Evolutionary conservation across 148 eudicot genomes (phyloP), one percentile per base, ranked within the genome.

Genomic region (Camellia granthamiana): DNA sequence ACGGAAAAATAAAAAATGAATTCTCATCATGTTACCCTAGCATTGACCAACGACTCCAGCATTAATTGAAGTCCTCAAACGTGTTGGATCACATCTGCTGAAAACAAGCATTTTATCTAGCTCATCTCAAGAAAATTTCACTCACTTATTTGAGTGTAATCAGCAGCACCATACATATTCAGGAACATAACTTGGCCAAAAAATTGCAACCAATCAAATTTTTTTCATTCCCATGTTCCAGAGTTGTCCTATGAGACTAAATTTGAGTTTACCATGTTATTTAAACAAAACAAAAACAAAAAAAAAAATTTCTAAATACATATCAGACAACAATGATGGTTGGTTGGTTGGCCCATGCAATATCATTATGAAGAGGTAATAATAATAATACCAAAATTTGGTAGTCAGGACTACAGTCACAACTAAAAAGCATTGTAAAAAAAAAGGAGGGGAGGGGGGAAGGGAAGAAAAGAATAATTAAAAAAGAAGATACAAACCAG

Each of bases 351-450:
- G 38, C 13, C 71, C 12, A 44, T 23, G 69, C 69, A 62, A 23
- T 51, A 46, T 63, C 71, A 62, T 30, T 62, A 42, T 23, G 21
- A 72, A 14, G 52, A 72, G 59, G 19, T n/a, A 70, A 72, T 55
- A 56, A 79, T 30, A 30, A 30, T 30, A 72, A 80, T 47, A 6
- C 43, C 60, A 63, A 63, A 81, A 55, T 76, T 68, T 75, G 30
- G 58, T 54, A 56, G 68, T 81, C 64, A 67, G 56, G 19, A 76
- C 83, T 81, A 75, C 43, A 56, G 63, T 42, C 75, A 43, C 47
- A 79, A 79, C 56, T 70, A 18, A 30, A 30, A 30, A 30, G 38
- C 38, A 30, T 30, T 41, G 78, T 43, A 66, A 23, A n/a, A 13
- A 69, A 70, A 81, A 60, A 0, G 38, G 38, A 0, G 38, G 38